A percentile compares a stretch with the other conserved stretches of the same genome.
Conservation (phyloP, 441 rosid species). For the Euphorbia schlechtendalii region DNA sequence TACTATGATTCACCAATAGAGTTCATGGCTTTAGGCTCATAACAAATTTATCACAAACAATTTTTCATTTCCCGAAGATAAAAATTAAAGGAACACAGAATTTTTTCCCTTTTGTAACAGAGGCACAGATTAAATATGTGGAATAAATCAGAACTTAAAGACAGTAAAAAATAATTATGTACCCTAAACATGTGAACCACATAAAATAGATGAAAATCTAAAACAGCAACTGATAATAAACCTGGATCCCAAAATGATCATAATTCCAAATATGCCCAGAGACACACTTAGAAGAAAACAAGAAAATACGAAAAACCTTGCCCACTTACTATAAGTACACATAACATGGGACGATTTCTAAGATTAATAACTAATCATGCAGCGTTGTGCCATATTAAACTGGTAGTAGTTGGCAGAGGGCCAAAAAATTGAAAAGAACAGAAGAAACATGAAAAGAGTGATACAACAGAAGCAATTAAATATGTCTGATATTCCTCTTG, state of each 20-base stretch:
- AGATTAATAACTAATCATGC: no score
- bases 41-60: not conserved
- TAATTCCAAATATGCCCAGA: not conserved
- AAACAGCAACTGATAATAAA: not conserved
- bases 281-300: not conserved
- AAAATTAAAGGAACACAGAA: not conserved
- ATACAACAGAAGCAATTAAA: no score
- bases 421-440: not conserved
- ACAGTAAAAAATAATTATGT: not conserved
- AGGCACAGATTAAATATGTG: no score
- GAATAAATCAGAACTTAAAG: not conserved
- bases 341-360: not conserved
- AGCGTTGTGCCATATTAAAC: no score
- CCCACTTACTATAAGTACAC: not conserved
- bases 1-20: not conserved
- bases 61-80: not conserved
- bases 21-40: not conserved
- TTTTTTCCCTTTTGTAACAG: no score
- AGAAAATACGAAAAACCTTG: not conserved
- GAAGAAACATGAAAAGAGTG: not conserved
- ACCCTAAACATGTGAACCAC: not conserved
- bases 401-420: not conserved
- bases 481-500: not conserved
- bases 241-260: not conserved
- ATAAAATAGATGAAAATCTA: not conserved